Conservation (phyloP, 768 basidiomycete genomes). For the Russula abietina region DNA sequence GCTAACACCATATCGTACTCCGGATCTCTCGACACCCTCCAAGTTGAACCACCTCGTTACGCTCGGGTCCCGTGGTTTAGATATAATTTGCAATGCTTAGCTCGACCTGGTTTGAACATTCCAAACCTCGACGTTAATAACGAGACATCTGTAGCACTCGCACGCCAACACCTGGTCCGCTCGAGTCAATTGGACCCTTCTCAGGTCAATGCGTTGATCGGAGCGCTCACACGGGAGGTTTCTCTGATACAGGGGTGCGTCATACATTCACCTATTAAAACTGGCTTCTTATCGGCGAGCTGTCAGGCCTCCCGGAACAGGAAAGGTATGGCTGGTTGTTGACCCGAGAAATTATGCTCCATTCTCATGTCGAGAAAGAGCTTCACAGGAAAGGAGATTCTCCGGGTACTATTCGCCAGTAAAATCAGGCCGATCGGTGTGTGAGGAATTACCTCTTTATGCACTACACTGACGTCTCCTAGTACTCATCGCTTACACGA, state of each 20-base stretch:
- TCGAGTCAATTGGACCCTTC: too few species aligned
- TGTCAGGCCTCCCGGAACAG: constrained; percentile 67
- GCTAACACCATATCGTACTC: constrained; percentile 7
- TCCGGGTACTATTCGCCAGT: constrained; percentile 57
- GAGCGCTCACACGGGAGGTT: constrained; percentile 52
- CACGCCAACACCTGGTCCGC: constrained; percentile 43
- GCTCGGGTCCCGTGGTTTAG: constrained; percentile 42
- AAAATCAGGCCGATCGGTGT: constrained; percentile 45
- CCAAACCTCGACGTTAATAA: constrained; percentile 39
- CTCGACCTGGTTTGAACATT: constrained; percentile 32
- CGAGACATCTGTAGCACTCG: constrained; percentile 40
- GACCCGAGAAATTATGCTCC: neutral
- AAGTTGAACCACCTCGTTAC: constrained; percentile 10
- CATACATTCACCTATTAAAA: neutral
- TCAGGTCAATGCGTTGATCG: too few species aligned
- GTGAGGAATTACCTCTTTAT: neutral
- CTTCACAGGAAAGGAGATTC: constrained; percentile 61
- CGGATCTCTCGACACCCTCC: neutral
- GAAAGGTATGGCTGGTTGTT: constrained; percentile 45
- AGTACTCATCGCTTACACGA: constrained; percentile 60
- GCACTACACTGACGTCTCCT: neutral
- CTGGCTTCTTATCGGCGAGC: neutral
- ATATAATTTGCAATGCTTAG: constrained; percentile 49
- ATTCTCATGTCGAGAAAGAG: constrained; percentile 36
- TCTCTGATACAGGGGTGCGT: constrained; percentile 66